A percentile compares a stretch with the other conserved stretches of the same genome.
Conservation (phyloP, 805 yeast genomes). For the Wickerhamomyces sydowiorum region DNA sequence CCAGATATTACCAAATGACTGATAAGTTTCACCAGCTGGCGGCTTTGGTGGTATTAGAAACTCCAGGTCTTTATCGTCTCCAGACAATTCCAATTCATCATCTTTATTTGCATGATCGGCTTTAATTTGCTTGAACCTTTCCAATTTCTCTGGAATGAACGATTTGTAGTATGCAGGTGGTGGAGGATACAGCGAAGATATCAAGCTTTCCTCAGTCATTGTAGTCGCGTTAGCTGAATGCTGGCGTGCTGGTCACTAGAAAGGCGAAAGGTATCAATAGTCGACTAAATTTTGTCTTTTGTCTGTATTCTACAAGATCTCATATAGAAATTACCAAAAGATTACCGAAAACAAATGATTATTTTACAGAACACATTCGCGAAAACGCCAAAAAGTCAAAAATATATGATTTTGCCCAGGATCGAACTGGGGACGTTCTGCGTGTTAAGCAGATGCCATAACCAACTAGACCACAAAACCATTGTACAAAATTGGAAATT, state of each 20-base stretch:
- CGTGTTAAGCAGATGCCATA: constrained; percentile 99
- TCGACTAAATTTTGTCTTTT: too few species aligned
- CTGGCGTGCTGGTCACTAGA: not conserved
- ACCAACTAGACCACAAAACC: constrained; percentile 99
- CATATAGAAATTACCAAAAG: too few species aligned
- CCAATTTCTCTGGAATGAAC: constrained; percentile 67
- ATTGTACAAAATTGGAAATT: too few species aligned
- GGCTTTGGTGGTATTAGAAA: constrained; percentile 59
- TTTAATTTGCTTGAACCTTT: constrained; percentile 28
- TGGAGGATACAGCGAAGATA: constrained; percentile 83
- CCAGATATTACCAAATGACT: constrained; percentile 93
- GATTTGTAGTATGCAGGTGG: constrained; percentile 81
- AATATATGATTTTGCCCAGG: constrained; percentile 99
- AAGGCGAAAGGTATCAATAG: too few species aligned
- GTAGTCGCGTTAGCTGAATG: too few species aligned
- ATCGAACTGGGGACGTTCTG: constrained; percentile 99
- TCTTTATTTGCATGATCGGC: constrained; percentile 12
- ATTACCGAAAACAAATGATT: too few species aligned
- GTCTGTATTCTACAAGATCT: too few species aligned
- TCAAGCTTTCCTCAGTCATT: constrained; percentile 21
- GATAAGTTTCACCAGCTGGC: constrained; percentile 60
- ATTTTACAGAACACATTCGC: too few species aligned
- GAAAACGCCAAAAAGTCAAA: too few species aligned
- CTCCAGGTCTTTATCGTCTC: constrained; percentile 41
- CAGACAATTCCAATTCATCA: constrained; percentile 28